Evolutionary conservation across 2,329 filamentous ascomycete species (phyloP).

Genomic region (Elsinoe necatrix): DNA sequence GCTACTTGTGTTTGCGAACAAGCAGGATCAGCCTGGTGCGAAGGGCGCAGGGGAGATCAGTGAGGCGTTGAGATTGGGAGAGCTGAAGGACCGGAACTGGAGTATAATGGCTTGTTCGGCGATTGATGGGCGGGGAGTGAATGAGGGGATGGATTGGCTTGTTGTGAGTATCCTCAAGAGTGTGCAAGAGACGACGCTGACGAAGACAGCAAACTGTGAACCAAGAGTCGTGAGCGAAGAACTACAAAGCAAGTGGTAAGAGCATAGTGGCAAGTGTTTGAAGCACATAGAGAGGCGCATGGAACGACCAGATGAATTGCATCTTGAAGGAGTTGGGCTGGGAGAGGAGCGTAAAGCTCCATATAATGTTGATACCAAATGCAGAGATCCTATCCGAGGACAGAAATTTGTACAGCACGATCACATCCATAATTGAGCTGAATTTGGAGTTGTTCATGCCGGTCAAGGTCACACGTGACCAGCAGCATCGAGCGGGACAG

Average conservation of each 20-base stretch:
- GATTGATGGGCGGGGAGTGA: slow-evolving; percentile 88
- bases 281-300: neutral
- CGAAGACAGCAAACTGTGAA: slow-evolving; percentile 14
- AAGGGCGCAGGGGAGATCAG: slow-evolving; percentile 96
- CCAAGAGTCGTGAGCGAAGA: slow-evolving; percentile 4
- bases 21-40: slow-evolving; percentile 95
- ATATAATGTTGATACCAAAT: slow-evolving; percentile 14
- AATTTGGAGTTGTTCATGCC: no score
- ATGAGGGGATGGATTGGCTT: slow-evolving; percentile 98
- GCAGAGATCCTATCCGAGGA: neutral
- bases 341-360: neutral
- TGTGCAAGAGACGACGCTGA: neutral
- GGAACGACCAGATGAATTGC: neutral
- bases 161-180: slow-evolving; percentile 53
- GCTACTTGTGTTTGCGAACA: slow-evolving; percentile 93
- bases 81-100: slow-evolving; percentile 95
- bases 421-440: neutral
- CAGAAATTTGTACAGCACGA: neutral
- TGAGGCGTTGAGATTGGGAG: slow-evolving; percentile 80
- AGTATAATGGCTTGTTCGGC: slow-evolving; percentile 97
- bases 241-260: neutral
- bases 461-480: neutral
- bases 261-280: neutral
- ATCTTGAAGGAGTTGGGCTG: slow-evolving; percentile 2
- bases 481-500: neutral